These are phyloP conservation scores for Ceratocystis huliohia DNA, from an alignment of 2,329 filamentous ascomycete genomes.

Conservation along the genomic window DNA sequence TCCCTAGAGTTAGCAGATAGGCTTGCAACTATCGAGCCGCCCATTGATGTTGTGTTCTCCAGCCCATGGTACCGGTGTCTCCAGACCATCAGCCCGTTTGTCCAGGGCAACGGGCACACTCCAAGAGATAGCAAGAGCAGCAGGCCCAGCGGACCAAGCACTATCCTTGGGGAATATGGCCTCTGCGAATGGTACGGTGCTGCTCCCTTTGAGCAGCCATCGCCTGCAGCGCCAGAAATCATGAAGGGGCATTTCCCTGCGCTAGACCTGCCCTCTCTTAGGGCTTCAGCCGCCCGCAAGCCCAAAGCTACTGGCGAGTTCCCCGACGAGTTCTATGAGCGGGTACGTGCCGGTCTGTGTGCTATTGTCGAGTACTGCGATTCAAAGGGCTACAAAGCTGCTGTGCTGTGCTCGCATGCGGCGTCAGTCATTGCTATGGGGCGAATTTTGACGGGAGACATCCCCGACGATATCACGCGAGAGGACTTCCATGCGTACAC, in stretches of 20 bases:
- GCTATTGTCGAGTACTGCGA: conserved; percentile 64
- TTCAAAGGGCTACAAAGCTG: conserved; percentile 50
- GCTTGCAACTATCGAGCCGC: conserved; percentile 49
- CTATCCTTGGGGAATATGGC: conserved; percentile 44
- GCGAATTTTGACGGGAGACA: conserved; percentile 61
- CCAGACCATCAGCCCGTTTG: conserved; percentile 65
- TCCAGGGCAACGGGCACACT: conserved; percentile 35
- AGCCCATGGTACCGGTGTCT: conserved; percentile 80
- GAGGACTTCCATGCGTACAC: conserved; percentile 82
- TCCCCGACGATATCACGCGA: conserved; percentile 56
- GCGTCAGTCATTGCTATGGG: conserved; percentile 80
- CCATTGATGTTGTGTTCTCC: conserved; percentile 65
- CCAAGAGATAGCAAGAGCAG: conserved; percentile 13
- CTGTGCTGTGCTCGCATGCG: conserved; percentile 80
- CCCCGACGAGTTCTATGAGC: conserved; percentile 65
- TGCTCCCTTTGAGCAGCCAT: conserved; percentile 74
- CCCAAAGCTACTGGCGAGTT: conserved; percentile 55
- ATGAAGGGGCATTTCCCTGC: conserved; percentile 58
- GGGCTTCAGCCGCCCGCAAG: conserved; percentile 50
- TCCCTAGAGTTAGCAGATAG: conserved; percentile 61
- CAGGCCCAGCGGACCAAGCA: conserved; percentile 25
- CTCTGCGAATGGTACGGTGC: conserved; percentile 83
- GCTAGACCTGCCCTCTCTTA: conserved; percentile 44
- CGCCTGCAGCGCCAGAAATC: conserved; percentile 50
- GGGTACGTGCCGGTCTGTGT: conserved; percentile 57